A percentile compares a stretch with the other conserved stretches of the same genome.
Evolutionary conservation across 495 filamentous ascomycete species (phyloP).

Genomic region (Penicillium cataractarum): DNA sequence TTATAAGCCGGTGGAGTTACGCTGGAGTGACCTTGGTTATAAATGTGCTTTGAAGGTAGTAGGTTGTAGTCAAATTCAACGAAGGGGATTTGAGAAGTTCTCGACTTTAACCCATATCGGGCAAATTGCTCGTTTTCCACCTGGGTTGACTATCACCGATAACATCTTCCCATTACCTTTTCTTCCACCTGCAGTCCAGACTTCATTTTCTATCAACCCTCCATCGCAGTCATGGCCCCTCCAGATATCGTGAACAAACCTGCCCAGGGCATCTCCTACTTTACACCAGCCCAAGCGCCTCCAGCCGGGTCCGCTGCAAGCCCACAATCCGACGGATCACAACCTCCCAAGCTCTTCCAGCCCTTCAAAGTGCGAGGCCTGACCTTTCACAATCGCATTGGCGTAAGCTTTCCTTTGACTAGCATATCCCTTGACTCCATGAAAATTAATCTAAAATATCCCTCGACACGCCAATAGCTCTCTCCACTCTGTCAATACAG

Average conservation of each 20-base stretch:
- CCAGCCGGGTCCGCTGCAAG: conserved; percentile 64
- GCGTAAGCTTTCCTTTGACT: conserved; percentile 11
- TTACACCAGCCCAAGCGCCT: conserved; percentile 62
- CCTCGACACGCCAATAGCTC: conserved; percentile 21
- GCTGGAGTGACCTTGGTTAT: background rate
- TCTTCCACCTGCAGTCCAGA: background rate
- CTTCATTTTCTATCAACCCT: background rate
- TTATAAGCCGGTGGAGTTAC: conserved; percentile 28
- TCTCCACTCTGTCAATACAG: conserved; percentile 69
- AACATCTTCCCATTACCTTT: background rate
- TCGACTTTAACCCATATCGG: background rate
- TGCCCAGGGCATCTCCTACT: conserved; percentile 60
- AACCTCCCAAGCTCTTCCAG: conserved; percentile 68
- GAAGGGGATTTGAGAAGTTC: background rate
- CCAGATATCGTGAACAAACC: conserved; percentile 45
- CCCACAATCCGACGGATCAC: conserved; percentile 57
- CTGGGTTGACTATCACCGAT: background rate
- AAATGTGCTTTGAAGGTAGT: background rate
- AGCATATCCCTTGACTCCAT: background rate
- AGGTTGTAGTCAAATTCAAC: background rate
- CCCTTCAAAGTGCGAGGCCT: conserved; percentile 62
- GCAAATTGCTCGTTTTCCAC: background rate
- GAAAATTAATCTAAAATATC: background rate
- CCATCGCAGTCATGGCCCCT: background rate
- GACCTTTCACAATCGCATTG: conserved; percentile 52